Evolutionary conservation across 176 grass and related monocot species (phyloP).

Genomic region (Zizania latifolia): DNA sequence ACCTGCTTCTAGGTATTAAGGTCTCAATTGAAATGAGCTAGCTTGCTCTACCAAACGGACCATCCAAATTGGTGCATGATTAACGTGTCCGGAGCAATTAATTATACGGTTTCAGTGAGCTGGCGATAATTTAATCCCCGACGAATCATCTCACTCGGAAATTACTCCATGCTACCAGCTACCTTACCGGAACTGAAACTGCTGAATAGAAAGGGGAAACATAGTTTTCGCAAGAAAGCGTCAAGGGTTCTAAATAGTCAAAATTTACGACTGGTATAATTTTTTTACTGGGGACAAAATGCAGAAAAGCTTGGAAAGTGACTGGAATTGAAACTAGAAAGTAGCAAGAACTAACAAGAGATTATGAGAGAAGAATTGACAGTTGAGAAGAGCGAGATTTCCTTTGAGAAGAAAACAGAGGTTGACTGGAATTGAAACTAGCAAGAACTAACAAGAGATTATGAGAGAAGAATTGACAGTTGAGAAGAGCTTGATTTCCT

Average conservation of each 20-base stretch:
- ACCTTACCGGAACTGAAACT: background rate
- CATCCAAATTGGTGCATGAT: background rate
- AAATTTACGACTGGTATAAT: background rate
- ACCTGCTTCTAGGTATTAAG: too few species aligned
- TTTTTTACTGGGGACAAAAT: background rate
- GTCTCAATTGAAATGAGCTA: background rate
- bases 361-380: background rate
- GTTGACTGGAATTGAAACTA: background rate
- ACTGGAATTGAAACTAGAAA: slow-evolving; percentile 9
- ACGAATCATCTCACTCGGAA: slow-evolving; percentile 25
- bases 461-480: background rate
- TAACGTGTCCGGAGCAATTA: background rate
- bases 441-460: background rate
- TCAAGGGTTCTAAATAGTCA: too few species aligned
- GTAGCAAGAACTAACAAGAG: background rate
- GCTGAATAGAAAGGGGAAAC: background rate
- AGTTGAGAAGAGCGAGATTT: too few species aligned
- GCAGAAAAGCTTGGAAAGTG: background rate
- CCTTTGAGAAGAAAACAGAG: too few species aligned
- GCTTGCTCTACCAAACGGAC: slow-evolving; percentile 1
- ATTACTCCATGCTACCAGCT: background rate
- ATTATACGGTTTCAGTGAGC: background rate
- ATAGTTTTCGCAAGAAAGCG: background rate
- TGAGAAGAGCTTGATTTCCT: too few species aligned
- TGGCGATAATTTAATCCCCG: background rate